phyloP scores from a whole-genome alignment of 2,329 filamentous ascomycete species.

The Diaporthe destruens region DNA sequence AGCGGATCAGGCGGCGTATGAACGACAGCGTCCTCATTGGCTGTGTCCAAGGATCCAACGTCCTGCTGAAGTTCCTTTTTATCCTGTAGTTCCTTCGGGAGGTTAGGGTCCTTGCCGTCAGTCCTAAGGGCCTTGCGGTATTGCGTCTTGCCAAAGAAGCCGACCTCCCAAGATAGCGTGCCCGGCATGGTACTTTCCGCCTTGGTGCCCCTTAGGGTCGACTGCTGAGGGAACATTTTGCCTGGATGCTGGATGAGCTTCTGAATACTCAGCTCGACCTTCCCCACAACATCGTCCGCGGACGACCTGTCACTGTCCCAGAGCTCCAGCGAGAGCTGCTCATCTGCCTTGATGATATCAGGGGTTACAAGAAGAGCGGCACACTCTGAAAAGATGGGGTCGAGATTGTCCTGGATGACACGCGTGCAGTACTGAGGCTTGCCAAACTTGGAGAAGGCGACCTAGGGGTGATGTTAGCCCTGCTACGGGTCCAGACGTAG shows the following conservation, averaged over 20 bases:
- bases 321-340: constrained; percentile 91
- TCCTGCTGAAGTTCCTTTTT: constrained; percentile 86
- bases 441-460: constrained; percentile 91
- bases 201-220: constrained; percentile 84
- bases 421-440: constrained; percentile 98
- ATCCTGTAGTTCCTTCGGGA: constrained; percentile 80
- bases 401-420: constrained; percentile 93
- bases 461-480: too few relatives aligned
- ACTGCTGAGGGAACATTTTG: constrained; percentile 91
- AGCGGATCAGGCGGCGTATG: constrained; percentile 95
- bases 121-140: constrained; percentile 88
- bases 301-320: constrained; percentile 97
- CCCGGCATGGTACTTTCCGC: constrained; percentile 91
- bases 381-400: constrained; percentile 92
- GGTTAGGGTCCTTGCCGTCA: constrained; percentile 83
- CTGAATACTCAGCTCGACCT: constrained; percentile 92
- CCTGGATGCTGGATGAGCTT: constrained; percentile 95
- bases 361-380: constrained; percentile 87
- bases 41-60: constrained; percentile 80
- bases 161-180: constrained; percentile 95
- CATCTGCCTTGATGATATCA: constrained; percentile 91
- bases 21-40: constrained; percentile 84
- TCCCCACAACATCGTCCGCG: constrained; percentile 94
- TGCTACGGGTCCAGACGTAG: too few relatives aligned
- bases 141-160: constrained; percentile 91